Evolutionary conservation across 306 rosid species (phyloP).

Genomic region (Coriaria nepalensis): DNA sequence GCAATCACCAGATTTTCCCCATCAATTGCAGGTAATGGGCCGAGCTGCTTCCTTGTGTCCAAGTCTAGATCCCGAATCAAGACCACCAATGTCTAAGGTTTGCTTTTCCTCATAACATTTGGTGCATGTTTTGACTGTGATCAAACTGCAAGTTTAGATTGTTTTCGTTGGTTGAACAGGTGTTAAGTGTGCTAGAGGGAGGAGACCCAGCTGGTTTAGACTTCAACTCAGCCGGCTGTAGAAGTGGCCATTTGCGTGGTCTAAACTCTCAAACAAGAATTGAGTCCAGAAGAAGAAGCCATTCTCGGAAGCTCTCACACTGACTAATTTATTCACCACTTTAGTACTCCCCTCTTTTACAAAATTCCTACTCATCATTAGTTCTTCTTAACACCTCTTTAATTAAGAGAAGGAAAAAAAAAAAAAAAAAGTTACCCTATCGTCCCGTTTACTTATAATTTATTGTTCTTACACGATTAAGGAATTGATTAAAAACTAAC

Average conservation of each 20-base stretch:
- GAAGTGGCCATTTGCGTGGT: conserved; percentile 67
- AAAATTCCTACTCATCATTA: no score
- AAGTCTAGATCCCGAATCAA: conserved; percentile 56
- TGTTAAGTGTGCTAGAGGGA: conserved; percentile 86
- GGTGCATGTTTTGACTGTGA: background rate
- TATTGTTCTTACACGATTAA: no score
- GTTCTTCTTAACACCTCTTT: no score
- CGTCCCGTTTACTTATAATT: no score
- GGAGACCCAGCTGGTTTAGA: conserved; percentile 56
- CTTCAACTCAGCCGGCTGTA: conserved; percentile 47
- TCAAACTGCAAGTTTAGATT: conserved; percentile 3
- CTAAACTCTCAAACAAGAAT: conserved; percentile 29
- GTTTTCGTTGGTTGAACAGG: conserved; percentile 22
- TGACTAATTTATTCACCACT: conserved; percentile 20
- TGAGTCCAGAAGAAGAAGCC: conserved; percentile 35
- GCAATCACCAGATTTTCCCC: conserved; percentile 42
- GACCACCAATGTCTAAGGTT: conserved; percentile 92
- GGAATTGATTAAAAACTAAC: no score
- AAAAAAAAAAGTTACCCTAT: no score
- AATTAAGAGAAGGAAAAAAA: no score
- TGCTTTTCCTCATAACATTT: conserved; percentile 5
- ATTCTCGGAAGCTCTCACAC: conserved; percentile 76
- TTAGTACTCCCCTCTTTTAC: no score
- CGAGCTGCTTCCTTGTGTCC: conserved; percentile 84
- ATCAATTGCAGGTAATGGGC: conserved; percentile 61